Base-by-base conservation (phyloP, 345 rosid species). In the Sisymbrium irio region DNA sequence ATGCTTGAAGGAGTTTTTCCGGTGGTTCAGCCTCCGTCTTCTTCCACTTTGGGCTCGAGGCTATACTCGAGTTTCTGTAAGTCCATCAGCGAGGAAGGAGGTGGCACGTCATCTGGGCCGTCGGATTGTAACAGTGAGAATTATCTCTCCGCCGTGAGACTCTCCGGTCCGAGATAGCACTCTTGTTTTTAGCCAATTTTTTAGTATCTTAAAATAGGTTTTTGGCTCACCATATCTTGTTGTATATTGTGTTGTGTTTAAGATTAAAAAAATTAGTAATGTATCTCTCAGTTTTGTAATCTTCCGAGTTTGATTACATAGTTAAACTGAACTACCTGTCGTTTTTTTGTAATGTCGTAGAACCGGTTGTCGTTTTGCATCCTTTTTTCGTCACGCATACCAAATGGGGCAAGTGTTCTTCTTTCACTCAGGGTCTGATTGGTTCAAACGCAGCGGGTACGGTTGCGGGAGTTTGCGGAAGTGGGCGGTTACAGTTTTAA, bases 111-210 rank as follows among this genome's bases (percentile, higher is more conserved):
- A 28, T 91, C 96, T 3, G 95, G 88, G 37, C 91, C 87, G 32
- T 91, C 95, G 3, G 97, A 89, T 36, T 71, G 83, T 71, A 84
- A 83, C 40, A 88, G 90, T 55, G 92, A 87, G 66, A 87, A 90
- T 41, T 71, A 80, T 69, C 84, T 87, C 32, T 91, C 97, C 5
- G 85, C 96, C 2, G 96, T 85, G 77, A 83, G 80, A 80, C 96
- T 94, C 46, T 94, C 98, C 1, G 95, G 98, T 62, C 97, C 97
- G 2, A 91, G 98, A 87, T 94, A 85, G 80, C 85, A 81, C 5
- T 32, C 45, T 22, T 6, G 13, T 6, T 13, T 19, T 25, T 39
- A 57, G 14, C 42, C 15, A 60, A 5, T 4, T 6, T 59, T 59
- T 45, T 69, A 69, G 65, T 9, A 36, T 70, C 49, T 44, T 35